A percentile compares a stretch with the other conserved stretches of the same genome.
Evolutionary conservation across 2,329 filamentous ascomycete genomes (phyloP).

Genomic region (Stemphylium beticola): DNA sequence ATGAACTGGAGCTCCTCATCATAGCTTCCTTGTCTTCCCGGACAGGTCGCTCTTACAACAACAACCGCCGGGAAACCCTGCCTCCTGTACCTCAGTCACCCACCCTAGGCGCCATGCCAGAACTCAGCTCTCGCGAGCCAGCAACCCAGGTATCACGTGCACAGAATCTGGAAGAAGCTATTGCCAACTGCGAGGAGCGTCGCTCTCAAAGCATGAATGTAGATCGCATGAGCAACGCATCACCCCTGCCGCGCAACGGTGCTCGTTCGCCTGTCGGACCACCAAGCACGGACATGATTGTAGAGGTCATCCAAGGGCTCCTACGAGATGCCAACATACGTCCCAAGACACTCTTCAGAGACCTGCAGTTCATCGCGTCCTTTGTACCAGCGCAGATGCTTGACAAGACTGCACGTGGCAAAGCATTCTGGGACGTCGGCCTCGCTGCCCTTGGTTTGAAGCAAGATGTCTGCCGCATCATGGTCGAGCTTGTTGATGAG

Average conservation of each 20-base stretch:
- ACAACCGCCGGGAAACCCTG: constrained; percentile 47
- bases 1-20: constrained; percentile 83
- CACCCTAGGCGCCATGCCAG: constrained; percentile 53
- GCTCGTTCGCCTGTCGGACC: constrained; percentile 47
- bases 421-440: constrained; percentile 89
- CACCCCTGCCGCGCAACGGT: constrained; percentile 47
- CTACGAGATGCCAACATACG: constrained; percentile 55
- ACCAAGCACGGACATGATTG: constrained; percentile 52
- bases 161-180: constrained; percentile 67
- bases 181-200: constrained; percentile 72
- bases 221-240: constrained; percentile 42
- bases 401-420: constrained; percentile 66
- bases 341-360: constrained; percentile 56
- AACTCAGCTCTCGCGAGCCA: constrained; percentile 53
- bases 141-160: constrained; percentile 51
- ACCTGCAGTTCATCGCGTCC: constrained; percentile 63
- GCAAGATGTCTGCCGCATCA: constrained; percentile 83
- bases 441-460: constrained; percentile 88
- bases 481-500: constrained; percentile 75
- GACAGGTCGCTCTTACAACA: constrained; percentile 53
- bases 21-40: constrained; percentile 72
- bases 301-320: constrained; percentile 52
- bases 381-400: constrained; percentile 65
- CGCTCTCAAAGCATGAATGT: constrained; percentile 63
- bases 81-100: constrained; percentile 53